phyloP scores from a whole-genome alignment of 2,329 filamentous ascomycete species.

The Fusarium sp. region DNA sequence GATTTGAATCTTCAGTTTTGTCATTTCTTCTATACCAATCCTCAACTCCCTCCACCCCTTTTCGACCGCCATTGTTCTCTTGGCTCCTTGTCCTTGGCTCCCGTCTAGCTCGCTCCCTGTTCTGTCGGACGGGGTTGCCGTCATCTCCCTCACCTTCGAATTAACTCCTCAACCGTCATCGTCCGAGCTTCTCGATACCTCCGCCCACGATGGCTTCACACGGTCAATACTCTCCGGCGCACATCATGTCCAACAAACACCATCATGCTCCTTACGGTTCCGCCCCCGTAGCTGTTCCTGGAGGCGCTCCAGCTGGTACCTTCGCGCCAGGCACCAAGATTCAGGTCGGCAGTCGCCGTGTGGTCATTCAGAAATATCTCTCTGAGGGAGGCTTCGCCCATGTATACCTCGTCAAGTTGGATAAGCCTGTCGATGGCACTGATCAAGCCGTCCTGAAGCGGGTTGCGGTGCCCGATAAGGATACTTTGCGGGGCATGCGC shows the following conservation, averaged over 20 bases:
- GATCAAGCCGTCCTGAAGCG: conserved; percentile 90
- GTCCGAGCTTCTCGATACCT: neutral
- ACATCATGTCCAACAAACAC: conserved; percentile 48
- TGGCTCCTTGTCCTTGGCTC: conserved; percentile 31
- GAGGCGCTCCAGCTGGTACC: conserved; percentile 77
- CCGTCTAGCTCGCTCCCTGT: conserved; percentile 26
- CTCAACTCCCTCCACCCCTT: conserved; percentile 22
- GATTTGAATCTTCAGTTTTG: conserved; percentile 40
- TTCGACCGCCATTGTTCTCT: conserved; percentile 35
- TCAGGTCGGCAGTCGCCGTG: conserved; percentile 90
- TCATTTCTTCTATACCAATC: conserved; percentile 38
- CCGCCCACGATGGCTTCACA: conserved; percentile 51
- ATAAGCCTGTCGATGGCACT: conserved; percentile 79
- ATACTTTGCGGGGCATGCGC: conserved; percentile 93
- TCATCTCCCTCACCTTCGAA: conserved; percentile 29
- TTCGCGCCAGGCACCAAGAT: conserved; percentile 96
- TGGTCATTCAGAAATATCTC: conserved; percentile 95
- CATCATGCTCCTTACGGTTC: conserved; percentile 59
- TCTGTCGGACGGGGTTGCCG: conserved; percentile 35
- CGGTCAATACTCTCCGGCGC: conserved; percentile 50
- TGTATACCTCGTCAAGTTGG: conserved; percentile 93
- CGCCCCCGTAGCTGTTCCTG: conserved; percentile 55
- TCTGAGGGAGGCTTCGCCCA: conserved; percentile 98
- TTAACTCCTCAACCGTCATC: conserved; percentile 23
- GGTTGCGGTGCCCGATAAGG: conserved; percentile 96